Evolutionary conservation across 768 basidiomycete genomes (phyloP).

Genomic region (Calocybe gangraenosa): DNA sequence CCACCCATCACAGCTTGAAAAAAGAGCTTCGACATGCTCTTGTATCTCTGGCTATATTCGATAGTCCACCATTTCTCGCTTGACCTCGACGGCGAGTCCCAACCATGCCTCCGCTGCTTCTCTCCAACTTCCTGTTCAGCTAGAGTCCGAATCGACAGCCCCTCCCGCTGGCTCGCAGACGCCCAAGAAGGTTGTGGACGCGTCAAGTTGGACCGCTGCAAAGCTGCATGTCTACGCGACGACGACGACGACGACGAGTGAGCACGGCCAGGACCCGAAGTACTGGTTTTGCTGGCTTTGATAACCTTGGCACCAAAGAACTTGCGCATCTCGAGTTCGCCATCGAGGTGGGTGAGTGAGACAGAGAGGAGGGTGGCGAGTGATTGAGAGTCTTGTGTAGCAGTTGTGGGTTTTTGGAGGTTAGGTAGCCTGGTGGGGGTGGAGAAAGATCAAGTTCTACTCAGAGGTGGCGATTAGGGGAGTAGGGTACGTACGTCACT

Average conservation of each 20-base stretch:
- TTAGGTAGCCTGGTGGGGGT: slow-evolving; percentile 51
- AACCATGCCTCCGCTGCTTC: slow-evolving; percentile 36
- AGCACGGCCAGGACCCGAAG: too few species aligned
- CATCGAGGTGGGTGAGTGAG: slow-evolving; percentile 78
- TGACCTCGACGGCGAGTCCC: slow-evolving; percentile 26
- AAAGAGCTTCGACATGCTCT: slow-evolving; percentile 75
- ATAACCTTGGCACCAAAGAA: slow-evolving; percentile 95
- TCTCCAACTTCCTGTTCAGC: slow-evolving; percentile 47
- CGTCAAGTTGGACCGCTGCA: slow-evolving; percentile 67
- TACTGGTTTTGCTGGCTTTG: slow-evolving; percentile 45
- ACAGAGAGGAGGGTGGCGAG: slow-evolving; percentile 65
- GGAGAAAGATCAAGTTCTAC: too few species aligned
- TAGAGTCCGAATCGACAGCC: slow-evolving; percentile 61
- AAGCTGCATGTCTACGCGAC: slow-evolving; percentile 31
- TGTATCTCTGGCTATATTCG: slow-evolving; percentile 83
- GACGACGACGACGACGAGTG: slow-evolving; percentile 30
- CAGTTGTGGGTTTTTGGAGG: slow-evolving; percentile 34
- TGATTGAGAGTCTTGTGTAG: slow-evolving; percentile 26
- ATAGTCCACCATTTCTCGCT: slow-evolving; percentile 89
- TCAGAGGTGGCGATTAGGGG: neutral
- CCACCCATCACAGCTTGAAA: slow-evolving; percentile 78
- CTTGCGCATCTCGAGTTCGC: slow-evolving; percentile 85
- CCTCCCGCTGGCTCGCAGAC: slow-evolving; percentile 63
- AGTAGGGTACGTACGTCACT: slow-evolving; percentile 48
- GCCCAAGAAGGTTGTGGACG: slow-evolving; percentile 77